Percentiles rank a stretch among this genome's conserved stretches.
phyloP scores from a whole-genome alignment of 2,329 filamentous ascomycete species.

The Dactylellina haptotyla region DNA sequence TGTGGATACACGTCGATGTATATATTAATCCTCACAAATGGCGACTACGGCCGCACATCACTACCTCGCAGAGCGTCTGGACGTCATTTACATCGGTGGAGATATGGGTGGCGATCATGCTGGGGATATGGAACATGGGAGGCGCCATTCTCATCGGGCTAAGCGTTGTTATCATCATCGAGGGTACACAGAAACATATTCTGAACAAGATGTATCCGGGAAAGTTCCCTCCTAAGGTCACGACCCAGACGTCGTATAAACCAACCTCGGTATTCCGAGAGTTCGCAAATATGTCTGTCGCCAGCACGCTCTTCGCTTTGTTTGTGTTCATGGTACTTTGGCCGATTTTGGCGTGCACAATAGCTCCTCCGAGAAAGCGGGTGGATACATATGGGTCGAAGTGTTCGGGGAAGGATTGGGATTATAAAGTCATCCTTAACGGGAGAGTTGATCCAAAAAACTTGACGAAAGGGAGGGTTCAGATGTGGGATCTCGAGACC shows the following conservation, averaged over 20 bases:
- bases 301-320: not conserved
- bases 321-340: constrained; percentile 12
- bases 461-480: constrained; percentile 25
- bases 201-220: no score
- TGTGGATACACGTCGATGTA: constrained; percentile 25
- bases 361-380: constrained; percentile 12
- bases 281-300: not conserved
- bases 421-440: constrained; percentile 32
- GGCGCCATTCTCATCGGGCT: not conserved
- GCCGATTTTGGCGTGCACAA: constrained; percentile 35
- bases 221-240: no score
- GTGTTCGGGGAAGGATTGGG: constrained; percentile 28
- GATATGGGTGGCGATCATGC: constrained; percentile 43
- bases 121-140: constrained; percentile 28
- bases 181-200: not conserved
- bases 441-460: constrained; percentile 15
- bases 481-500: constrained; percentile 14
- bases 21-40: constrained; percentile 32
- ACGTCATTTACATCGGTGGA: constrained; percentile 22
- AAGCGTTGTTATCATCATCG: not conserved
- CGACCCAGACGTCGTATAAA: no score
- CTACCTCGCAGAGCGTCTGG: not conserved
- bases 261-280: no score
- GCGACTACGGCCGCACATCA: constrained; percentile 11
- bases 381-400: constrained; percentile 6